phyloP scores from a whole-genome alignment of 2,329 filamentous ascomycete species.

The Seiridium unicorne region DNA sequence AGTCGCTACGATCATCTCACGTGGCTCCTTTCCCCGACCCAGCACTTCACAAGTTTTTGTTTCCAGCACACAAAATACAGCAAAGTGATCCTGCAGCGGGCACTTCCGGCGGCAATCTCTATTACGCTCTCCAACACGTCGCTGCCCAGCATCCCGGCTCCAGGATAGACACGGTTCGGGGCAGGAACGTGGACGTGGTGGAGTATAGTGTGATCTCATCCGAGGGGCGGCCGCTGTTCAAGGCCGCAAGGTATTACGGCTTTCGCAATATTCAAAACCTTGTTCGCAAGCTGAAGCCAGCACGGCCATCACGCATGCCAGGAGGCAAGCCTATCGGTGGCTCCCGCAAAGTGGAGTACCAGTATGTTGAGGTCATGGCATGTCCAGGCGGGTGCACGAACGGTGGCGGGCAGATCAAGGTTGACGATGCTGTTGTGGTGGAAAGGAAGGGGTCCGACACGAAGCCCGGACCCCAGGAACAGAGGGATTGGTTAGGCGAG shows the following conservation, averaged over 20 bases:
- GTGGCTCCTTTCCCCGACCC: conserved; percentile 69
- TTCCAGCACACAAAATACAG: conserved; percentile 47
- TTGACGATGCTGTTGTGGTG: conserved; percentile 69
- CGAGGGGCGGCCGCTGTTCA: conserved; percentile 62
- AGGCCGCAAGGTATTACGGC: conserved; percentile 88
- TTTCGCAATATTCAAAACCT: conserved; percentile 99
- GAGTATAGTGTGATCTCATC: conserved; percentile 72
- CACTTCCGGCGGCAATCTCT: conserved; percentile 84
- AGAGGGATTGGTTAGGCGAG: conserved; percentile 79
- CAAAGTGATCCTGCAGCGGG: conserved; percentile 59
- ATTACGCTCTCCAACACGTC: conserved; percentile 77
- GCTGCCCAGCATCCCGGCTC: conserved; percentile 71
- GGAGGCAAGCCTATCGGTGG: conserved; percentile 64
- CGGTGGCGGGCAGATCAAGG: conserved; percentile 91
- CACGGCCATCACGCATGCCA: conserved; percentile 74
- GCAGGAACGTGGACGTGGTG: conserved; percentile 86
- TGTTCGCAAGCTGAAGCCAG: conserved; percentile 85
- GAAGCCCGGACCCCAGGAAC: conserved; percentile 71
- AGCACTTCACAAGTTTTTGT: conserved; percentile 70
- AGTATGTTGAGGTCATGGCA: conserved; percentile 99
- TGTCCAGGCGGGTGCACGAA: conserved; percentile 99
- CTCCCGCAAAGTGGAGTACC: conserved; percentile 65
- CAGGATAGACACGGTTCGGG: conserved; percentile 67
- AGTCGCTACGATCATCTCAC: conserved; percentile 44
- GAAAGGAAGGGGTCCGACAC: conserved; percentile 44